Conservation (phyloP, 1,139 yeast species). For the Kodamaea sp. region DNA sequence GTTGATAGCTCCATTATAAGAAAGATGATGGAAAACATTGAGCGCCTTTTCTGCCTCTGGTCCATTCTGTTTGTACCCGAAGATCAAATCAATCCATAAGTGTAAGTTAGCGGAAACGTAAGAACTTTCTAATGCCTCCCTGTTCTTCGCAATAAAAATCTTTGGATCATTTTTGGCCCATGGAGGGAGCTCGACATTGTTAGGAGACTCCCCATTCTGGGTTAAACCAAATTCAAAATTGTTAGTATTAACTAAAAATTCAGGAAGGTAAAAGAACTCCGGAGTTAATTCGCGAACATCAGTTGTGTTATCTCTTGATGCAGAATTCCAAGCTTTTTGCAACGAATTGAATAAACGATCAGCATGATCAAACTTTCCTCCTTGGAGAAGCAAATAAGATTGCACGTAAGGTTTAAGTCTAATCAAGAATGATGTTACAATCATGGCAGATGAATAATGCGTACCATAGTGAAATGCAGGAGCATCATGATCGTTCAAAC, state of each 20-base stretch:
- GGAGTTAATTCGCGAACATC: slow-evolving; percentile 87
- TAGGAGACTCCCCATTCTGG: slow-evolving; percentile 60
- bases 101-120: slow-evolving; percentile 75
- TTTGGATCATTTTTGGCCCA: slow-evolving; percentile 82
- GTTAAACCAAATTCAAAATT: slow-evolving; percentile 65
- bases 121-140: slow-evolving; percentile 81
- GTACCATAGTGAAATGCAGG: slow-evolving; percentile 92
- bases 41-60: slow-evolving; percentile 60
- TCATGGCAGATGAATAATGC: slow-evolving; percentile 91
- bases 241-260: slow-evolving; percentile 65
- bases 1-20: slow-evolving; percentile 81
- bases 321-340: slow-evolving; percentile 74
- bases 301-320: slow-evolving; percentile 75
- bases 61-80: slow-evolving; percentile 80
- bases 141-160: slow-evolving; percentile 66
- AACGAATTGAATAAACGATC: slow-evolving; percentile 76
- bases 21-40: slow-evolving; percentile 78
- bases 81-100: slow-evolving; percentile 80
- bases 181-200: slow-evolving; percentile 69
- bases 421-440: slow-evolving; percentile 75
- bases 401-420: slow-evolving; percentile 78
- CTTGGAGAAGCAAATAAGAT: slow-evolving; percentile 74
- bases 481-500: slow-evolving; percentile 49
- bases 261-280: slow-evolving; percentile 80
- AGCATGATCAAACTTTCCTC: slow-evolving; percentile 86